phyloP scores from a whole-genome alignment of 306 rosid genomes.

The Begonia masoniana region DNA sequence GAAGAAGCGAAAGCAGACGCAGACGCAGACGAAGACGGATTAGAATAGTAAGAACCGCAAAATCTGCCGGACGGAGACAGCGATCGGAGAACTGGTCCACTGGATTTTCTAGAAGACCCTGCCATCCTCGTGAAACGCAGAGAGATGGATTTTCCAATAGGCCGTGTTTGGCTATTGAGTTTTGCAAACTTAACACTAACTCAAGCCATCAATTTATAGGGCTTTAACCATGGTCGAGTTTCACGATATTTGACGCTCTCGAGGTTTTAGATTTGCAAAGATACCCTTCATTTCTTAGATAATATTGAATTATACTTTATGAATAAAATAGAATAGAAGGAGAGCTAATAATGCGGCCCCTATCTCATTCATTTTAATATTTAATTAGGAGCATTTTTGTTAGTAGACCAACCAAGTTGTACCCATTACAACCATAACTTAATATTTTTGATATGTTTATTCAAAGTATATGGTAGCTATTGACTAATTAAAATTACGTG shows the following conservation, averaged over 20 bases:
- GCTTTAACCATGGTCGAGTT: background rate
- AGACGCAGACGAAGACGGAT: slow-evolving; percentile 18
- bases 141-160: background rate
- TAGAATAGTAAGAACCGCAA: slow-evolving; percentile 18
- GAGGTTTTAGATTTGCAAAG: background rate
- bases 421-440: no score
- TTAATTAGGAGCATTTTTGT: no score
- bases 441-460: no score
- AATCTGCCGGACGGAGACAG: slow-evolving; percentile 52
- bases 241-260: slow-evolving; percentile 5
- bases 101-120: slow-evolving; percentile 45
- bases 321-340: no score
- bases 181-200: slow-evolving; percentile 76
- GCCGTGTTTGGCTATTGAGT: slow-evolving; percentile 38
- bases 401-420: no score
- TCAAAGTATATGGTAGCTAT: no score
- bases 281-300: background rate
- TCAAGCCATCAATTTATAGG: slow-evolving; percentile 65
- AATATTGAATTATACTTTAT: no score
- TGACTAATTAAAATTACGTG: no score
- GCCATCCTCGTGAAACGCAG: slow-evolving; percentile 38
- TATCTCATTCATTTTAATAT: no score
- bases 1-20: slow-evolving; percentile 49
- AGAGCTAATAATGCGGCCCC: no score
- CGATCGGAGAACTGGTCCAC: slow-evolving; percentile 42